phyloP scores from a whole-genome alignment of 2,329 filamentous ascomycete genomes.

The Colletotrichum sp. region DNA sequence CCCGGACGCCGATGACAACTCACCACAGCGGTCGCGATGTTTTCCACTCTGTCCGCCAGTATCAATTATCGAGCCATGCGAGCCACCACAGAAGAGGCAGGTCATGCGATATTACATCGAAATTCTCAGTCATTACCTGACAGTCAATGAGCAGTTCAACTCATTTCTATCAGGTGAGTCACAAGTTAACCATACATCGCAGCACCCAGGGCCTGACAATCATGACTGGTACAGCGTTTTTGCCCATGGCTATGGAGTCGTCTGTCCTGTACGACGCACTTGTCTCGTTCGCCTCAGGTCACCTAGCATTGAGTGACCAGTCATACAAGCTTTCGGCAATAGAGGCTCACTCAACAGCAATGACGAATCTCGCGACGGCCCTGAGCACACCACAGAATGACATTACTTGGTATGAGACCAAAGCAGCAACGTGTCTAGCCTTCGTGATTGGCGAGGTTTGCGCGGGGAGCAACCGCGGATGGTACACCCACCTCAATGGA shows the following conservation, averaged over 20 bases:
- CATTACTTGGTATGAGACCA: slow-evolving; percentile 14
- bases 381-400: slow-evolving; percentile 2
- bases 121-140: slow-evolving; percentile 11
- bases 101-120: slow-evolving; percentile 17
- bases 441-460: slow-evolving; percentile 17
- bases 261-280: slow-evolving; percentile 18
- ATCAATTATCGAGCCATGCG: not conserved
- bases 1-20: not conserved
- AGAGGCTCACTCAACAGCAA: slow-evolving; percentile 9
- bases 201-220: not conserved
- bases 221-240: not conserved
- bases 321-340: slow-evolving; percentile 5
- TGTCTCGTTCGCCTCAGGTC: slow-evolving; percentile 13
- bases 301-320: slow-evolving; percentile 10
- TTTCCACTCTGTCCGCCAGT: not conserved
- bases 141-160: slow-evolving; percentile 15
- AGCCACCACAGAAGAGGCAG: slow-evolving; percentile 10
- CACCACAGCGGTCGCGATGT: not conserved
- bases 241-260: slow-evolving; percentile 24
- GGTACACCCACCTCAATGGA: slow-evolving; percentile 18
- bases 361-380: slow-evolving; percentile 4
- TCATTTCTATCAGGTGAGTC: slow-evolving; percentile 13
- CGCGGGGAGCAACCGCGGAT: not conserved
- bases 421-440: slow-evolving; percentile 18
- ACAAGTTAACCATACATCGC: not conserved